These are phyloP conservation scores for Polymyxa betae DNA, from an alignment of 208 protist genomes.

Conservation along the genomic window DNA sequence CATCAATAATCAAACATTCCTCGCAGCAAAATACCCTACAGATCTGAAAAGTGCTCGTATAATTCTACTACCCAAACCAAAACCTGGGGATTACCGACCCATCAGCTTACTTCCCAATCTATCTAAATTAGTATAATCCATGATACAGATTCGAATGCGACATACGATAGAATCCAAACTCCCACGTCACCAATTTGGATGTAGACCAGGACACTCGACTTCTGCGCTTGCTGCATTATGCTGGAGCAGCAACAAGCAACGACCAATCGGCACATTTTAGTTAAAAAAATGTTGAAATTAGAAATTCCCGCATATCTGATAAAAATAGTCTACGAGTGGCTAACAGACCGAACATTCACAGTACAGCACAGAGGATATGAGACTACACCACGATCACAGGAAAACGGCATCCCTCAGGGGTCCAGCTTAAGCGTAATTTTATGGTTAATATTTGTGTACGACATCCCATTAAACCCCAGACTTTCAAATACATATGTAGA, in stretches of 20 bases:
- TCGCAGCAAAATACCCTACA: not conserved
- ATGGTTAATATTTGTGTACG: no score
- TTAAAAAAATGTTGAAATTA: not conserved
- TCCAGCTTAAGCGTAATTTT: no score
- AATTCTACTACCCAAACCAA: not conserved
- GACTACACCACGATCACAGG: not conserved
- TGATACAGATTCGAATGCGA: not conserved
- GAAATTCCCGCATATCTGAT: not conserved
- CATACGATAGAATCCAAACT: not conserved
- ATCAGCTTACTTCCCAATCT: not conserved
- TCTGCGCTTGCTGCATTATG: not conserved
- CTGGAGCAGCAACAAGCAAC: not conserved
- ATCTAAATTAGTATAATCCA: not conserved
- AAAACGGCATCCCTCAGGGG: no score
- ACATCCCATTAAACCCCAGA: no score
- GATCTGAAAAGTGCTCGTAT: not conserved
- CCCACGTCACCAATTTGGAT: not conserved
- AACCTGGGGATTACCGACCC: not conserved
- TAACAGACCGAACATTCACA: not conserved
- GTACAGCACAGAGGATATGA: not conserved
- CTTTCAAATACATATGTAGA: no score
- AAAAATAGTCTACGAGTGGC: not conserved
- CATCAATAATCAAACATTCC: slow-evolving; percentile 12
- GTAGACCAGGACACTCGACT: not conserved
- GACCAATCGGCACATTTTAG: not conserved